Conservation (phyloP, 2,329 filamentous ascomycete species). For the Clonostachys solani region DNA sequence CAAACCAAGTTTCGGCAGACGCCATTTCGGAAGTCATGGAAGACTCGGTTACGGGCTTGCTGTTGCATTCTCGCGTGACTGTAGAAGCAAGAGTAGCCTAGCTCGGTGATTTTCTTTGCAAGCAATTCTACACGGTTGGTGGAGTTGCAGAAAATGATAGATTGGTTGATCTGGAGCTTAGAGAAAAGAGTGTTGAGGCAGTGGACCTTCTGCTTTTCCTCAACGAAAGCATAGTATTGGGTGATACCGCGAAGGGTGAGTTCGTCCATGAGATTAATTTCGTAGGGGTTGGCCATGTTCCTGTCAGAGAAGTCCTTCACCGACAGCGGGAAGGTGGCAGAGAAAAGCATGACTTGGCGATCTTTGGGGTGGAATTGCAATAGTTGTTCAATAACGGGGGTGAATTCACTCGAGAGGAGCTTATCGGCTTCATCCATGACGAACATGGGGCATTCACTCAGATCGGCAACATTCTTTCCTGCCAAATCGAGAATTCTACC, state of each 20-base stretch:
- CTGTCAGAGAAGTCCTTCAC: conserved; percentile 98
- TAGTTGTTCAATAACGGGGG: conserved; percentile 93
- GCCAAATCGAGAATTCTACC: conserved; percentile 94
- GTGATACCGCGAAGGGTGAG: conserved; percentile 97
- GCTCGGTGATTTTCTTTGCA: conserved; percentile 98
- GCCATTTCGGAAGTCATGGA: conserved; percentile 98
- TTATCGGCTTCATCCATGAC: conserved; percentile 99
- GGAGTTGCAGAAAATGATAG: conserved; percentile 99
- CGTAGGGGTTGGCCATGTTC: conserved; percentile 93
- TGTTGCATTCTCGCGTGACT: conserved; percentile 98
- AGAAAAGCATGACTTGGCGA: conserved; percentile 98
- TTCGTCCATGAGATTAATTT: conserved; percentile 99
- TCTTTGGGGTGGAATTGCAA: conserved; percentile 95
- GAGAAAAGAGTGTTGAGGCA: conserved; percentile 98
- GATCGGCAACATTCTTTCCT: conserved; percentile 92
- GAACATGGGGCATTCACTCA: conserved; percentile 95
- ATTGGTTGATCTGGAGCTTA: conserved; percentile 99
- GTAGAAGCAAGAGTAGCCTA: conserved; percentile 99
- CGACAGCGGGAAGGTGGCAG: conserved; percentile 92
- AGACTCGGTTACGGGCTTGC: conserved; percentile 93
- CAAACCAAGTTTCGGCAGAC: conserved; percentile 98
- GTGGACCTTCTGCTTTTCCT: conserved; percentile 99
- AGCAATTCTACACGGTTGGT: conserved; percentile 96
- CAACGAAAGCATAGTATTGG: conserved; percentile 98
- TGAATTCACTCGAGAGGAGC: conserved; percentile 93